Percentiles rank a stretch among this genome's conserved stretches.
phyloP scores from a whole-genome alignment of 169 alveolate species.

The Cryptosporidium bovis region DNA sequence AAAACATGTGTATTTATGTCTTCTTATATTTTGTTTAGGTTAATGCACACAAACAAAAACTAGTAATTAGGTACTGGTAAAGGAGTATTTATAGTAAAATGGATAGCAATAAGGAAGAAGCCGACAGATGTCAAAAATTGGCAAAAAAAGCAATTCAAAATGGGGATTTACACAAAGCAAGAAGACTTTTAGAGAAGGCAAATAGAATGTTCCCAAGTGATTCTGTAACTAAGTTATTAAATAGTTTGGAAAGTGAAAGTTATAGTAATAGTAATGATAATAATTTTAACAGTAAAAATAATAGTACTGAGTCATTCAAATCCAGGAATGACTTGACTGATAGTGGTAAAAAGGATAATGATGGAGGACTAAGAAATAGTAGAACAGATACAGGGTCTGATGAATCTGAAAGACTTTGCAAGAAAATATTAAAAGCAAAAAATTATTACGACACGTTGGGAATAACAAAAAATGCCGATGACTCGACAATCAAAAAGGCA shows the following conservation, averaged over 20 bases:
- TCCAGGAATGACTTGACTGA: background rate
- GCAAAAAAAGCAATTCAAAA: slow-evolving; percentile 79
- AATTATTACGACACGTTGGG: slow-evolving; percentile 92
- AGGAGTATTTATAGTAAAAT: slow-evolving; percentile 21
- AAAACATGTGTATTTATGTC: too few species aligned
- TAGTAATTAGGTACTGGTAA: too few species aligned
- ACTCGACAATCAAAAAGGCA: slow-evolving; percentile 90
- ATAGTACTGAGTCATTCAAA: background rate
- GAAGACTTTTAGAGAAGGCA: slow-evolving; percentile 80
- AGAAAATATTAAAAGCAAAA: slow-evolving; percentile 85
- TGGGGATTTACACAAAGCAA: slow-evolving; percentile 82
- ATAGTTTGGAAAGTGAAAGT: background rate
- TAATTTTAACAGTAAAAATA: background rate
- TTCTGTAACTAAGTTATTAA: slow-evolving; percentile 71
- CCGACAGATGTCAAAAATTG: slow-evolving; percentile 79
- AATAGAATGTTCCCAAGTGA: slow-evolving; percentile 83
- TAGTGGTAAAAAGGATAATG: background rate
- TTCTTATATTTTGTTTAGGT: too few species aligned
- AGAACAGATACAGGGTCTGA: slow-evolving; percentile 18
- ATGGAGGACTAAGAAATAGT: background rate
- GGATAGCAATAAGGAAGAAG: slow-evolving; percentile 86
- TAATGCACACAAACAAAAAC: too few species aligned
- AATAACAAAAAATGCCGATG: slow-evolving; percentile 88
- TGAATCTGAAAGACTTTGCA: slow-evolving; percentile 74
- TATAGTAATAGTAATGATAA: background rate